A percentile compares a stretch with the other conserved stretches of the same genome.
phyloP scores from a whole-genome alignment of 139 green algal genomes.

The Microglena sp. region DNA sequence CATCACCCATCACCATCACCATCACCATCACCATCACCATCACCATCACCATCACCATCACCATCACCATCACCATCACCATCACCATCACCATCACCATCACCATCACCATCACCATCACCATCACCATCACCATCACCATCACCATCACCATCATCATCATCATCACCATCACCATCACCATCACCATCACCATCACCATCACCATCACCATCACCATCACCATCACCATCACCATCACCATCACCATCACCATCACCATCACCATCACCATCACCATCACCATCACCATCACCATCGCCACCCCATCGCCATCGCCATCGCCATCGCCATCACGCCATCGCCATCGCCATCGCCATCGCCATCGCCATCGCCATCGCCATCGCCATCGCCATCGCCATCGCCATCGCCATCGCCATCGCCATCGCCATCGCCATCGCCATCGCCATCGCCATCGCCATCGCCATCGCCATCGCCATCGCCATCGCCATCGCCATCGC shows the following conservation, averaged over 20 bases:
- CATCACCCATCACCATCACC: too few species aligned
- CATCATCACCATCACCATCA: slow-evolving; percentile 1
- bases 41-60: neutral
- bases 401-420: neutral
- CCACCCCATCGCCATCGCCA: too few species aligned
- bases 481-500: neutral
- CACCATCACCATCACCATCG: slow-evolving; percentile 2
- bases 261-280: slow-evolving; percentile 3
- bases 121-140: neutral
- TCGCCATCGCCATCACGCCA: neutral
- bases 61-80: neutral
- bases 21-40: neutral
- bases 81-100: neutral
- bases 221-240: slow-evolving; percentile 2
- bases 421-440: neutral
- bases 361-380: neutral
- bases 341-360: neutral
- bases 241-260: slow-evolving; percentile 2
- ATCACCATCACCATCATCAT: neutral
- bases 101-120: slow-evolving; percentile 1
- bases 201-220: slow-evolving; percentile 2
- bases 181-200: neutral
- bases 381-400: neutral
- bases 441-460: neutral
- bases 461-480: neutral